Conservation (phyloP, 2,329 filamentous ascomycete genomes). For the Lithohypha guttulata region DNA sequence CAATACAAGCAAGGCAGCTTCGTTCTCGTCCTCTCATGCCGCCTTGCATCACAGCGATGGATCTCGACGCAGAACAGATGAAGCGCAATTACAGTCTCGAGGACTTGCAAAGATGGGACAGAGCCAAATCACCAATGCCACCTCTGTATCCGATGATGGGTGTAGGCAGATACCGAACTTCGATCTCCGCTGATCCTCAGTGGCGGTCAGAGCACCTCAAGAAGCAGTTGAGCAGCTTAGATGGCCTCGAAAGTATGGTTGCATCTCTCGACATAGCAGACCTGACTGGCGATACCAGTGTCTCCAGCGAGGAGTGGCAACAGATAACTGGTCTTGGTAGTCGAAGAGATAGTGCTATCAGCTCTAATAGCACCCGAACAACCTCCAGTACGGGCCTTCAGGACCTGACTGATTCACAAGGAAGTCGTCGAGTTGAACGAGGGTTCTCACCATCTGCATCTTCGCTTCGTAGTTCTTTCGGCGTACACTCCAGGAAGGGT, state of each 20-base stretch:
- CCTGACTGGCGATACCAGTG: constrained; percentile 12
- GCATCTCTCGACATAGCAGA: constrained; percentile 13
- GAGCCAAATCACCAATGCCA: constrained; percentile 12
- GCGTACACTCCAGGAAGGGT: constrained; percentile 6
- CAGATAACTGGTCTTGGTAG: constrained; percentile 10
- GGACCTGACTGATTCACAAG: constrained; percentile 14
- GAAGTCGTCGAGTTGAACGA: constrained; percentile 17
- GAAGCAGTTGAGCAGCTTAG: constrained; percentile 11
- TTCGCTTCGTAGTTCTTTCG: constrained; percentile 17
- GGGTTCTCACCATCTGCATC: constrained; percentile 15
- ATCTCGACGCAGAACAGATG: constrained; percentile 12
- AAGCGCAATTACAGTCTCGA: constrained; percentile 17
- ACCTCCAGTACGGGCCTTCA: background rate
- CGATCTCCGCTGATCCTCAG: constrained; percentile 16
- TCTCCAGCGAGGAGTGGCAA: constrained; percentile 14
- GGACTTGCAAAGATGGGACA: constrained; percentile 13
- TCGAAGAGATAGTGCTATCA: constrained; percentile 11
- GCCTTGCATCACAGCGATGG: constrained; percentile 13
- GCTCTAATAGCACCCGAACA: constrained; percentile 11
- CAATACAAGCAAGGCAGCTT: background rate
- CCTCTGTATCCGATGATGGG: constrained; percentile 18
- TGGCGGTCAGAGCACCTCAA: constrained; percentile 16
- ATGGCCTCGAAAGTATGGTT: constrained; percentile 11
- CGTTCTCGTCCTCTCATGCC: constrained; percentile 4
- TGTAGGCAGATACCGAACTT: constrained; percentile 18